phyloP scores from a whole-genome alignment of 2,329 filamentous ascomycete genomes.

The Mycosphaerella arachidis region DNA sequence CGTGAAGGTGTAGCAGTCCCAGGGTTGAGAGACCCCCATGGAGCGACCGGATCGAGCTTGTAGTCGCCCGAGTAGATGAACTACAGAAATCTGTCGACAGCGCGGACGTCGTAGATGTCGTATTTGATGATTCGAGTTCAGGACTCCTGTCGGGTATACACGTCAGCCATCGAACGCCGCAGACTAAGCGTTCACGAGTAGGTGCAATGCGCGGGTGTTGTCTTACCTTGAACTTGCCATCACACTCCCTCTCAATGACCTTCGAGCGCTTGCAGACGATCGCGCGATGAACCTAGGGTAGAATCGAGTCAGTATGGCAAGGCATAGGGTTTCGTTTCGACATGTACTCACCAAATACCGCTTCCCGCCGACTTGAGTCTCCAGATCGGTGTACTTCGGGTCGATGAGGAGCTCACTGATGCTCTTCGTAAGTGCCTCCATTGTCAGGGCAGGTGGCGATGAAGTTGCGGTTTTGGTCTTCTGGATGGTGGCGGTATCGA shows the following conservation, averaged over 20 bases:
- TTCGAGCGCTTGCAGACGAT: slow-evolving; percentile 1
- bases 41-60: background rate
- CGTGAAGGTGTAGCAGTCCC: no score
- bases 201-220: background rate
- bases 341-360: slow-evolving; percentile 2
- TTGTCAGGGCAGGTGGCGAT: background rate
- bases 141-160: background rate
- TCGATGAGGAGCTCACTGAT: background rate
- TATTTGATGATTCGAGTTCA: slow-evolving; percentile 1
- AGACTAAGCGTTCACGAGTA: no score
- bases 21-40: background rate
- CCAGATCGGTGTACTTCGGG: slow-evolving; percentile 17
- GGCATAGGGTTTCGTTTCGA: background rate
- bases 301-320: no score
- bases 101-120: slow-evolving; percentile 1
- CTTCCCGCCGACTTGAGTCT: slow-evolving; percentile 12
- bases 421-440: background rate
- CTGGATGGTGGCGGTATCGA: no score
- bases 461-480: background rate
- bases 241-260: background rate
- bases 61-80: slow-evolving; percentile 5
- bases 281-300: background rate
- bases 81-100: slow-evolving; percentile 3
- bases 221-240: background rate
- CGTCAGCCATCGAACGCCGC: background rate